phyloP scores from a whole-genome alignment of 805 yeast species.

The Cyberlindnera euphorbiiphila region DNA sequence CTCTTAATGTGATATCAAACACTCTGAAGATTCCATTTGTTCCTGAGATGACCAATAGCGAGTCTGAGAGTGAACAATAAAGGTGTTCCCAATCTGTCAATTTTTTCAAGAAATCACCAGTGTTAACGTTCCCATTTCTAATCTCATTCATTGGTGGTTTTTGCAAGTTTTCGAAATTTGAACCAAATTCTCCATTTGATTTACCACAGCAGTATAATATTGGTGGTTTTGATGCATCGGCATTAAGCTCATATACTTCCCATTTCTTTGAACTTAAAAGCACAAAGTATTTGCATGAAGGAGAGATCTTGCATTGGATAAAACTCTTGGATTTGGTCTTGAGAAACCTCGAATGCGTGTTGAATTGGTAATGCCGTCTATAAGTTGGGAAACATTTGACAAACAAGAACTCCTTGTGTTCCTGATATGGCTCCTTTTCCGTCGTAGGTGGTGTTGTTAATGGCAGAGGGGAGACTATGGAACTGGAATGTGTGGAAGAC shows the following conservation, averaged over 20 bases:
- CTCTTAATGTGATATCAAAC: constrained; percentile 51
- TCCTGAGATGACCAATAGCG: constrained; percentile 60
- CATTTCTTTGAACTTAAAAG: constrained; percentile 65
- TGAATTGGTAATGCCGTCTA: constrained; percentile 53
- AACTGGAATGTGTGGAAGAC: constrained; percentile 4
- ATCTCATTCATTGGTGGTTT: constrained; percentile 23
- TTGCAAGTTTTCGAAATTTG: constrained; percentile 37
- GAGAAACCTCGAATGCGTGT: constrained; percentile 49
- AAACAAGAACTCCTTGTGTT: constrained; percentile 58
- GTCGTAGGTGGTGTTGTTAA: constrained; percentile 17
- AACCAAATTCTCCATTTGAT: constrained; percentile 65
- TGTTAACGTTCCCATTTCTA: constrained; percentile 17
- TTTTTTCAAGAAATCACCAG: constrained; percentile 22
- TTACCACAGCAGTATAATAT: constrained; percentile 61
- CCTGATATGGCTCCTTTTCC: constrained; percentile 16
- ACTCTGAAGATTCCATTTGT: constrained; percentile 69
- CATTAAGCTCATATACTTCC: constrained; percentile 62
- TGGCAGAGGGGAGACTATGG: constrained; percentile 3
- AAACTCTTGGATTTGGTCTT: constrained; percentile 42
- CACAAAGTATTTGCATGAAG: constrained; percentile 61
- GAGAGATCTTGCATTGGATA: constrained; percentile 34
- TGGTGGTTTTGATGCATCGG: constrained; percentile 49
- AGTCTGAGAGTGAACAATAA: constrained; percentile 54
- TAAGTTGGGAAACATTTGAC: constrained; percentile 82
- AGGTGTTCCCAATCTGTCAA: constrained; percentile 56